Base-by-base conservation (phyloP, 2,329 filamentous ascomycete genomes). In the Leptographium wingfieldii region DNA sequence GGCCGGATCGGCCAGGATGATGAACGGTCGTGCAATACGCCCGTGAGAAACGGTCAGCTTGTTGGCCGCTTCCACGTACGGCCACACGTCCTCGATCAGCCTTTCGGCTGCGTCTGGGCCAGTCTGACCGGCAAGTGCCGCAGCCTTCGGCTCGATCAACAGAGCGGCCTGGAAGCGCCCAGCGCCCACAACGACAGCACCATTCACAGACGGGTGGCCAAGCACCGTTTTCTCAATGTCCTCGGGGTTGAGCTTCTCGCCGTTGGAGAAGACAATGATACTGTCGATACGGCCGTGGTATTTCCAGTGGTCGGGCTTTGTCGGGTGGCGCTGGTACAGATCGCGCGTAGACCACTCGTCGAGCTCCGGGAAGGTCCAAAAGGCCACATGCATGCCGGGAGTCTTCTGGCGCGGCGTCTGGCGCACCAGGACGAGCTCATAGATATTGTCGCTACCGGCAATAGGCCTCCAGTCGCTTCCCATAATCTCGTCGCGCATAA, bases 191-290 rank as follows among this genome's bases (percentile, higher is more conserved):
- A 80, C 74, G 1, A 80, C 11, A 0, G 73, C 75, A 1, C 72
- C 73, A 12, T 69, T 71, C 40, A 80, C 63, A 1, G 68, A 63
- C 0, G 73, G 71, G 53, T 78, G 75, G 12, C 66, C 67, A 7
- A 65, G 61, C 2, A 80, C 65, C 16, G 69, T 70, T 0, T 67
- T 64, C 62, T 80, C 77, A 40, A 79, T 74, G 2, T 69, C 71
- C 3, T 75, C 67, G 0, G 76, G 76, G 62, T 81, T 80, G 7
- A 80, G 64, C 66, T 80, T 80, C 67, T 79, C 76, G 33, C 77
- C 77, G 55, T 75, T 79, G 2, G 73, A 74, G 43, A 81, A 73
- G 16, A 80, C 76, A 19, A 80, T 74, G 53, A 80, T 68, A 62
- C 77, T 74, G 61, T 80, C 77, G 0, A 67, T 62, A n/a, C 72